phyloP scores from a whole-genome alignment of 139 green algal species.

The Spirogloea muscicola region DNA sequence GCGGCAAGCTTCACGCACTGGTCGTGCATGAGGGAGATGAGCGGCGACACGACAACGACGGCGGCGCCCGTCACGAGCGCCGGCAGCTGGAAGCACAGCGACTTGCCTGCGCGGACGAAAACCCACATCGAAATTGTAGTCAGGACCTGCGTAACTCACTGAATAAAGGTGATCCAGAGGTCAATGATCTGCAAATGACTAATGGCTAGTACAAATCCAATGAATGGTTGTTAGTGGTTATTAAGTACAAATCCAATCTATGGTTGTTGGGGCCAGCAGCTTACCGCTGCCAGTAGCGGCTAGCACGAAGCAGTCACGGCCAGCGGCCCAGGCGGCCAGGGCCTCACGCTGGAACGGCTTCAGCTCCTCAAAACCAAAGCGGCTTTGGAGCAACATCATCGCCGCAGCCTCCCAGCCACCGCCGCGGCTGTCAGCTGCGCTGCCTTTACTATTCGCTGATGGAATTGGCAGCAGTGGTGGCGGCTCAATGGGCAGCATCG shows the following conservation, averaged over 20 bases:
- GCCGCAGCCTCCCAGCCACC: not conserved
- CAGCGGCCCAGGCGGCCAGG: not conserved
- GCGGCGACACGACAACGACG: conserved; percentile 63
- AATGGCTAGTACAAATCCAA: no score
- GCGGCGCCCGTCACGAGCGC: conserved; percentile 47
- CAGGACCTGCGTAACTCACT: no score
- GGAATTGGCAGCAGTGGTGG: no score
- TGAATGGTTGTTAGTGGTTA: no score
- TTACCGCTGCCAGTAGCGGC: conserved; percentile 6
- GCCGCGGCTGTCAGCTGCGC: not conserved
- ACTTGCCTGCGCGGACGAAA: conserved; percentile 70
- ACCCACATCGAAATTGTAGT: no score
- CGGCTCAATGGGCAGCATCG: no score
- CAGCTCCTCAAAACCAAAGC: not conserved
- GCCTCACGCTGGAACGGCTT: not conserved
- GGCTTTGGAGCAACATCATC: not conserved
- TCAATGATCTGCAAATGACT: no score
- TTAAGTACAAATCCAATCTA: conserved; percentile 3
- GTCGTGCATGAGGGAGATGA: conserved; percentile 76
- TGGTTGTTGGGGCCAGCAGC: not conserved
- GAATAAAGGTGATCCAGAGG: no score
- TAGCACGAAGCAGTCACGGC: not conserved
- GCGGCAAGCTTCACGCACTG: conserved; percentile 46
- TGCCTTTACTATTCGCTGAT: no score
- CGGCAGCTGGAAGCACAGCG: conserved; percentile 73